These are phyloP conservation scores for Talaromyces sp. DNA, from an alignment of 2,329 filamentous ascomycete species.

Conservation along the genomic window DNA sequence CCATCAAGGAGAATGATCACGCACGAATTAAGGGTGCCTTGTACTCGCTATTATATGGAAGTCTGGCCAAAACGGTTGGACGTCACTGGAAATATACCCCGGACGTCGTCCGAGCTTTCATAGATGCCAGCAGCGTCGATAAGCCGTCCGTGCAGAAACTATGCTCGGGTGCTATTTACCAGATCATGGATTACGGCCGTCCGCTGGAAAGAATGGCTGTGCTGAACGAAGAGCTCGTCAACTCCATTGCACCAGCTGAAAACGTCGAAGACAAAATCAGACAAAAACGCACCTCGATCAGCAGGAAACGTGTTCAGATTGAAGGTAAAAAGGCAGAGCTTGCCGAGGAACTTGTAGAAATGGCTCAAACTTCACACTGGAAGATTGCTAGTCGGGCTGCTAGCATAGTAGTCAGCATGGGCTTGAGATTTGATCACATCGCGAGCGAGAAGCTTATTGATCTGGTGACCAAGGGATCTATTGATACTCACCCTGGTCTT, in stretches of 20 bases:
- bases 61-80: constrained; percentile 78
- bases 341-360: constrained; percentile 73
- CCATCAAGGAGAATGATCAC: constrained; percentile 75
- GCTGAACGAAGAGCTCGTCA: constrained; percentile 66
- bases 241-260: constrained; percentile 65
- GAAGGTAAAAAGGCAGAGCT: constrained; percentile 79
- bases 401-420: constrained; percentile 85
- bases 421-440: constrained; percentile 84
- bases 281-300: constrained; percentile 68
- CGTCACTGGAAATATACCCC: constrained; percentile 95
- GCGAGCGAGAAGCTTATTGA: constrained; percentile 78
- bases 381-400: constrained; percentile 89
- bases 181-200: constrained; percentile 88
- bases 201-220: constrained; percentile 82
- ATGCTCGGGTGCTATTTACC: constrained; percentile 74
- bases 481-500: constrained; percentile 84
- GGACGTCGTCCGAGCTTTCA: constrained; percentile 82
- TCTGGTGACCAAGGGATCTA: constrained; percentile 74
- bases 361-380: constrained; percentile 83
- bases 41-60: constrained; percentile 86
- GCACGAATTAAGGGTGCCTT: constrained; percentile 92
- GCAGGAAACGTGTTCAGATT: constrained; percentile 69
- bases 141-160: constrained; percentile 92
- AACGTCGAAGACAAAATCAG: constrained; percentile 55
- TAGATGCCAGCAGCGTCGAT: constrained; percentile 83